A percentile compares a stretch with the other conserved stretches of the same genome.
Conservation (phyloP, 176 grass and related monocot genomes). For the Metroxylon sagu region DNA sequence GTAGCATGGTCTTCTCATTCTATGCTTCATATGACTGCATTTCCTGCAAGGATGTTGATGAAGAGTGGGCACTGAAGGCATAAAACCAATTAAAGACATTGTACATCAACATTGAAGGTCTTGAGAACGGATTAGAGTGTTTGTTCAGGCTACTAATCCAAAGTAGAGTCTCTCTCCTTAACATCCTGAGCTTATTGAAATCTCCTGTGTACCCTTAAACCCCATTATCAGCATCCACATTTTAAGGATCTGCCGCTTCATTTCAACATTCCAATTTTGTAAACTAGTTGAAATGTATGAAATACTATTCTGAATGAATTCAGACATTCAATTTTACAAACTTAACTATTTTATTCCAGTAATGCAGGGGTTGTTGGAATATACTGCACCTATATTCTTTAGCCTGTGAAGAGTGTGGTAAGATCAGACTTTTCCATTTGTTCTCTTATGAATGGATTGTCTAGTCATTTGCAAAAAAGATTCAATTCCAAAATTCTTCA, state of each 20-base stretch:
- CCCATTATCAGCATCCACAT: not conserved
- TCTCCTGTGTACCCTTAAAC: not conserved
- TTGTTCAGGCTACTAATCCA: slow-evolving; percentile 20
- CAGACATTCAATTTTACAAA: not conserved
- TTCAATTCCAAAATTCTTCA: too few relatives aligned
- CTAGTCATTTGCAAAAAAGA: too few relatives aligned
- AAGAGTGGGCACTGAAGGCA: not conserved
- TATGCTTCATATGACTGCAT: not conserved
- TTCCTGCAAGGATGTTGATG: not conserved
- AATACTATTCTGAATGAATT: too few relatives aligned
- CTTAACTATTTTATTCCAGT: too few relatives aligned
- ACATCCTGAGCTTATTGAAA: slow-evolving; percentile 9
- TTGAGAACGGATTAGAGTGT: slow-evolving; percentile 18
- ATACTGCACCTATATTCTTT: too few relatives aligned
- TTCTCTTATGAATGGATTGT: too few relatives aligned
- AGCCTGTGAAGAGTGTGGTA: too few relatives aligned
- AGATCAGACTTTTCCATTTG: too few relatives aligned
- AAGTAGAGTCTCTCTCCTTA: slow-evolving; percentile 19
- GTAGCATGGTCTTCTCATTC: not conserved
- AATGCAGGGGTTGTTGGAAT: too few relatives aligned
- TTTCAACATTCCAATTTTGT: not conserved
- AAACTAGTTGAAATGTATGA: too few relatives aligned
- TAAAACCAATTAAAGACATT: slow-evolving; percentile 1
- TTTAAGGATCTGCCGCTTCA: not conserved
- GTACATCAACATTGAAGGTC: not conserved